phyloP scores from a whole-genome alignment of 2,329 filamentous ascomycete genomes.

The Cercospora sesami region DNA sequence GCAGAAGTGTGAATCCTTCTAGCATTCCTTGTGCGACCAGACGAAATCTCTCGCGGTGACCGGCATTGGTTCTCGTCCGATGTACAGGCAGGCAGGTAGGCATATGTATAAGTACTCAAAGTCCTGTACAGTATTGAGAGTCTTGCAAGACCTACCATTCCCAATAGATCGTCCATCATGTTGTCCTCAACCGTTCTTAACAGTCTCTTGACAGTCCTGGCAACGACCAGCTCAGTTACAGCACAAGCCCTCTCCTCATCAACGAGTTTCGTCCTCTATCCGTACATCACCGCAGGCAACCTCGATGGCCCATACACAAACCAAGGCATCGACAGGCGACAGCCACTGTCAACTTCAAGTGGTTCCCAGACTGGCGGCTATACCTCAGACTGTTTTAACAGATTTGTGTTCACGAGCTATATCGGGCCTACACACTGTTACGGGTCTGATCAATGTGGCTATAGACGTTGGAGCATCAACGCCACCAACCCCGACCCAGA shows the following conservation, averaged over 20 bases:
- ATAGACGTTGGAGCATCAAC: constrained; percentile 12
- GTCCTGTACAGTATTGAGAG: neutral
- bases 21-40: constrained; percentile 10
- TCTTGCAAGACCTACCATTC: neutral
- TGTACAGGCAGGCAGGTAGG: neutral
- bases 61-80: neutral
- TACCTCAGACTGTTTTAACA: constrained; percentile 20
- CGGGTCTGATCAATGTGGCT: constrained; percentile 15
- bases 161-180: neutral
- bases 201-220: neutral
- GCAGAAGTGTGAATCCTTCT: constrained; percentile 3
- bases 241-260: constrained; percentile 7
- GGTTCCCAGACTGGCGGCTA: constrained; percentile 2
- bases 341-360: constrained; percentile 1
- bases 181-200: neutral
- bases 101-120: neutral
- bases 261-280: constrained; percentile 13
- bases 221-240: neutral
- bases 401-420: constrained; percentile 17
- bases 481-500: constrained; percentile 11
- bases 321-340: constrained; percentile 1
- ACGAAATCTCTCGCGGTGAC: neutral
- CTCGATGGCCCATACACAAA: constrained; percentile 11
- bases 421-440: constrained; percentile 14
- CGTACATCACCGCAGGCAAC: constrained; percentile 13